Percentiles rank a stretch among this genome's conserved stretches.
Conservation (phyloP, 352 stramenopile genomes). For the Pythium vanterpoolii region DNA sequence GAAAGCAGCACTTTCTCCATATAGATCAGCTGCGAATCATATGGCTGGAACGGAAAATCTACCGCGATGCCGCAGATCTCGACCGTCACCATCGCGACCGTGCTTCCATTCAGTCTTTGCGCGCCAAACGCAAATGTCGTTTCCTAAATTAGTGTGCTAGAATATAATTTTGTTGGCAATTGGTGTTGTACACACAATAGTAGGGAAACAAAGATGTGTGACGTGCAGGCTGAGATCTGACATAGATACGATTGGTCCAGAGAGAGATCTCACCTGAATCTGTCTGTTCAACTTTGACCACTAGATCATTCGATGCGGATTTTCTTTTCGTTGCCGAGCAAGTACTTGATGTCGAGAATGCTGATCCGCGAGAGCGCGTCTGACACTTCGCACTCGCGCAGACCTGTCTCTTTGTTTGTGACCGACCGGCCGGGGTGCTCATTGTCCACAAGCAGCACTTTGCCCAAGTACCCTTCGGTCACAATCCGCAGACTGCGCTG, state of each 20-base stretch:
- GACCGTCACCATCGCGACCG: conserved; percentile 58
- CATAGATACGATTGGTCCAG: too few species aligned
- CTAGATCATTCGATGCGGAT: conserved; percentile 1
- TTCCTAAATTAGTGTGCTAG: not conserved
- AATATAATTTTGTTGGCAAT: not conserved
- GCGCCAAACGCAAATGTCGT: not conserved
- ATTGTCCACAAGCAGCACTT: conserved; percentile 38
- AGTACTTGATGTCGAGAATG: conserved; percentile 54
- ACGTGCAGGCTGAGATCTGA: too few species aligned
- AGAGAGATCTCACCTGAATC: not conserved
- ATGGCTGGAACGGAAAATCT: conserved; percentile 97
- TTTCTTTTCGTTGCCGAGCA: conserved; percentile 30
- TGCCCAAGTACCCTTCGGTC: conserved; percentile 33
- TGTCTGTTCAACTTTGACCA: not conserved
- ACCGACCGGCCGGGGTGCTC: conserved; percentile 26
- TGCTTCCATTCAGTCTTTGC: not conserved
- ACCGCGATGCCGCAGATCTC: conserved; percentile 88
- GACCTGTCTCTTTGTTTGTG: conserved; percentile 26
- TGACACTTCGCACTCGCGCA: conserved; percentile 34
- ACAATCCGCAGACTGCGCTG: conserved; percentile 33
- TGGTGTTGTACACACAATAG: too few species aligned
- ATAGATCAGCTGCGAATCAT: conserved; percentile 96
- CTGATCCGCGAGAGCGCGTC: conserved; percentile 44
- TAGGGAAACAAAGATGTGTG: too few species aligned
- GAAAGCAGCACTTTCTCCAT: conserved; percentile 95